A percentile compares a stretch with the other conserved stretches of the same genome.
Evolutionary conservation across 352 stramenopile species (phyloP).

Genomic region (Pythium phragmiticola): DNA sequence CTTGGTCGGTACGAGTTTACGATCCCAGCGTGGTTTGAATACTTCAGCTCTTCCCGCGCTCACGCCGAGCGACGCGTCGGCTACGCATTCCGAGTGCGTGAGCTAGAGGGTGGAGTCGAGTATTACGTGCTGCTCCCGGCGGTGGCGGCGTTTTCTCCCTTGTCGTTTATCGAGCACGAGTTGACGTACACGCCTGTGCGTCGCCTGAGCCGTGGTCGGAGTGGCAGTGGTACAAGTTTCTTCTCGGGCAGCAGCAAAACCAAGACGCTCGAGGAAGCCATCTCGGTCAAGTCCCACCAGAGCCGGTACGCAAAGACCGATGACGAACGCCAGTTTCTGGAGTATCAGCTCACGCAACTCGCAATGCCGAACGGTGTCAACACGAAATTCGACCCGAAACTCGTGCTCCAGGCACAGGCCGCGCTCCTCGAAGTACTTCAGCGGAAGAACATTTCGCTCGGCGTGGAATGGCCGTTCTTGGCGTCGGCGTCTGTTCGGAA

Average conservation of each 20-base stretch:
- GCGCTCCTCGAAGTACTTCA: conserved; percentile 34
- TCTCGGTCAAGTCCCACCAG: conserved; percentile 37
- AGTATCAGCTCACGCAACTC: conserved; percentile 36
- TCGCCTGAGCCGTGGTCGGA: background rate
- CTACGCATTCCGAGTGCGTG: conserved; percentile 42
- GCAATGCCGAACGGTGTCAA: conserved; percentile 1
- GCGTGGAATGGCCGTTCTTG: conserved; percentile 33
- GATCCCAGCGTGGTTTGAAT: conserved; percentile 54
- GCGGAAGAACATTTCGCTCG: conserved; percentile 24
- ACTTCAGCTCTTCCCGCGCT: conserved; percentile 39
- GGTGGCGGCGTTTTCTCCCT: conserved; percentile 36
- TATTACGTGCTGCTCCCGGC: conserved; percentile 42
- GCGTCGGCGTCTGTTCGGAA: conserved; percentile 16
- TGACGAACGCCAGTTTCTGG: conserved; percentile 41
- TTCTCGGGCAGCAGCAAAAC: conserved; percentile 24
- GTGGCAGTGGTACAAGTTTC: conserved; percentile 19
- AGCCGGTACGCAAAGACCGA: conserved; percentile 35
- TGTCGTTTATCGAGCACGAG: conserved; percentile 41
- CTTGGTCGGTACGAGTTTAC: conserved; percentile 36
- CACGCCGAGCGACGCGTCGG: conserved; percentile 45
- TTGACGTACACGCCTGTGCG: conserved; percentile 5
- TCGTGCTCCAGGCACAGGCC: conserved; percentile 26
- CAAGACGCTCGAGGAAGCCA: conserved; percentile 32
- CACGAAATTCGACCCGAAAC: conserved; percentile 3
- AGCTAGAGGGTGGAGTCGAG: conserved; percentile 2